A percentile compares a stretch with the other conserved stretches of the same genome.
These are phyloP conservation scores for Floccularia luteovirens DNA, from an alignment of 768 basidiomycete species.

Conservation along the genomic window DNA sequence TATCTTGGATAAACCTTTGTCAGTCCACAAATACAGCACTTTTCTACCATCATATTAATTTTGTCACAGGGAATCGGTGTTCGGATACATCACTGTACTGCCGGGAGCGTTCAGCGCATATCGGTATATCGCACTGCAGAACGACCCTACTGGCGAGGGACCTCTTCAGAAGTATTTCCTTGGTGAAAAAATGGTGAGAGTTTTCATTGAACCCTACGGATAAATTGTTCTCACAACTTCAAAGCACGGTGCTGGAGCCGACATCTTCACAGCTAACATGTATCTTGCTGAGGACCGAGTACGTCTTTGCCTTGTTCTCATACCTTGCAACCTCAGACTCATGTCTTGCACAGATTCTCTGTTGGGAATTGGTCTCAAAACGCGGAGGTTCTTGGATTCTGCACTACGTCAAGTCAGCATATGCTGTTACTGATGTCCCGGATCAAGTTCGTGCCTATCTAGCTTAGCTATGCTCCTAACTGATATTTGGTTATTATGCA, in stretches of 20 bases:
- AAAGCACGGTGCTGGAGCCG: constrained; percentile 77
- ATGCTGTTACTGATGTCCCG: constrained; percentile 89
- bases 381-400: constrained; percentile 84
- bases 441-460: constrained; percentile 51
- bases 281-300: constrained; percentile 88
- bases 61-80: constrained; percentile 57
- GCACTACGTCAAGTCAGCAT: constrained; percentile 95
- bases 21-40: constrained; percentile 10
- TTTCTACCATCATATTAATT: not conserved
- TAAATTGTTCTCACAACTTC: too few relatives aligned
- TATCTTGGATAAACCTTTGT: constrained; percentile 86
- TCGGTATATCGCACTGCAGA: constrained; percentile 85
- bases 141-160: constrained; percentile 75
- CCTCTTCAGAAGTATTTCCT: constrained; percentile 95
- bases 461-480: not conserved
- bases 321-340: not conserved
- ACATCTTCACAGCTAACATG: constrained; percentile 96
- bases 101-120: constrained; percentile 93
- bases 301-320: constrained; percentile 13
- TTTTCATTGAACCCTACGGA: too few relatives aligned
- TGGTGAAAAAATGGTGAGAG: constrained; percentile 94
- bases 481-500: constrained; percentile 1
- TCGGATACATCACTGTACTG: constrained; percentile 92
- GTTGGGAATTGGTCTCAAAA: constrained; percentile 98
- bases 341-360: constrained; percentile 63